These are phyloP conservation scores for Tylopilus plumbeoviolaceoides DNA, from an alignment of 768 basidiomycete species.

Conservation along the genomic window DNA sequence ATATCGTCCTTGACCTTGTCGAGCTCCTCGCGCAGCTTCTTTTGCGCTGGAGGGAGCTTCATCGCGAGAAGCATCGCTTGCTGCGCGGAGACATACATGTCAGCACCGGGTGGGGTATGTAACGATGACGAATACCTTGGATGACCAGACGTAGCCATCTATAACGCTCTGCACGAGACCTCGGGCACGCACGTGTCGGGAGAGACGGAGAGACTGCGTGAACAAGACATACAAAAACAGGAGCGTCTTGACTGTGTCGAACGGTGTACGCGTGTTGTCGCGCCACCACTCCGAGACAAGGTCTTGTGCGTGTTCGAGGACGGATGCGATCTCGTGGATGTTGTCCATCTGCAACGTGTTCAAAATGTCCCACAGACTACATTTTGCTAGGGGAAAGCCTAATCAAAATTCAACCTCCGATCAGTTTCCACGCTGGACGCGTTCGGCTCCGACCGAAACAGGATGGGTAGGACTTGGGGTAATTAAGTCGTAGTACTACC, in stretches of 20 bases:
- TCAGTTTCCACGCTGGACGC: no score
- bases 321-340: no score
- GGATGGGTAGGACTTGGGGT: no score
- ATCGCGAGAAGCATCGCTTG: conserved; percentile 38
- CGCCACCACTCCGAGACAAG: no score
- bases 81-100: not conserved
- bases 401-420: no score
- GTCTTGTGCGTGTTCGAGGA: no score
- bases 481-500: no score
- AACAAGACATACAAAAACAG: conserved; percentile 37
- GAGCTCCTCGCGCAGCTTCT: conserved; percentile 44
- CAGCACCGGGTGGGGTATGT: not conserved
- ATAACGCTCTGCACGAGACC: conserved; percentile 28
- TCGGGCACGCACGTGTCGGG: conserved; percentile 36
- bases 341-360: no score
- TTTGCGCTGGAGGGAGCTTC: conserved; percentile 54
- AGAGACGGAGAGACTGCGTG: conserved; percentile 11
- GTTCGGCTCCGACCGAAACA: no score
- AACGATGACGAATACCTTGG: conserved; percentile 14
- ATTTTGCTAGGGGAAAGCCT: no score
- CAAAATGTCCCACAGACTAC: no score
- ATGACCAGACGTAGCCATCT: conserved; percentile 28
- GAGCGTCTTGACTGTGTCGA: conserved; percentile 30
- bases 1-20: conserved; percentile 53
- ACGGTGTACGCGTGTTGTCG: conserved; percentile 13